Conservation (phyloP, 1,284 basidiomycete genomes). For the Ustilago crameri region DNA sequence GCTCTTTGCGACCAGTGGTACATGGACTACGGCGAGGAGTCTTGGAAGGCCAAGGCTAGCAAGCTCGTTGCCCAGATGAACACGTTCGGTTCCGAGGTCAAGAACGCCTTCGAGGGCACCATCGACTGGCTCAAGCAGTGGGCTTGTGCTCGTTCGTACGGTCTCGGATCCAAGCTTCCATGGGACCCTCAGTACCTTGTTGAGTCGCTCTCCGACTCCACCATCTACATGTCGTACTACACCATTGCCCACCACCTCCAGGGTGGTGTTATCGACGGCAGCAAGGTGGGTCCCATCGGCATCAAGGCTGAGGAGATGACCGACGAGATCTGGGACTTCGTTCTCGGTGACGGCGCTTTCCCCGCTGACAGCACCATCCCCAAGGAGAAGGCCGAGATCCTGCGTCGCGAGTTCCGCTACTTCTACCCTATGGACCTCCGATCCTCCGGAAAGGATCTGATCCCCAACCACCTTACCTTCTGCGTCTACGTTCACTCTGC, state of each 20-base stretch:
- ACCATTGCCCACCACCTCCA: conserved; percentile 76
- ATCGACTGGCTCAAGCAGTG: conserved; percentile 97
- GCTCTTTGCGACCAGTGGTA: conserved; percentile 99
- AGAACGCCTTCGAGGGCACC: conserved; percentile 89
- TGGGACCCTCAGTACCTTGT: conserved; percentile 98
- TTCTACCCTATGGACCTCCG: conserved; percentile 99
- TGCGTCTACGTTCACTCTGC: conserved; percentile 93
- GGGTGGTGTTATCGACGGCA: conserved; percentile 79
- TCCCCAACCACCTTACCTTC: conserved; percentile 96
- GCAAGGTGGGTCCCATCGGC: conserved; percentile 81
- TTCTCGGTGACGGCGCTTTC: conserved; percentile 82
- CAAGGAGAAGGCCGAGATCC: conserved; percentile 80
- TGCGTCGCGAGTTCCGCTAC: conserved; percentile 93
- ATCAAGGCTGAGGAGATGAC: conserved; percentile 92
- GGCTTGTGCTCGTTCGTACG: conserved; percentile 97
- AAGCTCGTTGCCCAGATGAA: conserved; percentile 88
- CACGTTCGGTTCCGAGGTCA: conserved; percentile 87
- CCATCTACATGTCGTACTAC: conserved; percentile 99
- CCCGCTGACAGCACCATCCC: conserved; percentile 76
- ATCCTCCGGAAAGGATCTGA: conserved; percentile 98
- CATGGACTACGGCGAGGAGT: conserved; percentile 92
- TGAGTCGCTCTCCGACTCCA: conserved; percentile 95
- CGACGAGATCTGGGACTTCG: conserved; percentile 96
- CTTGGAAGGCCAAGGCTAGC: conserved; percentile 87
- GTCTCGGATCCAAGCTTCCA: conserved; percentile 92